A percentile compares a stretch with the other conserved stretches of the same genome.
Evolutionary conservation across 805 yeast species (phyloP).

Genomic region (Starmerella cellae): DNA sequence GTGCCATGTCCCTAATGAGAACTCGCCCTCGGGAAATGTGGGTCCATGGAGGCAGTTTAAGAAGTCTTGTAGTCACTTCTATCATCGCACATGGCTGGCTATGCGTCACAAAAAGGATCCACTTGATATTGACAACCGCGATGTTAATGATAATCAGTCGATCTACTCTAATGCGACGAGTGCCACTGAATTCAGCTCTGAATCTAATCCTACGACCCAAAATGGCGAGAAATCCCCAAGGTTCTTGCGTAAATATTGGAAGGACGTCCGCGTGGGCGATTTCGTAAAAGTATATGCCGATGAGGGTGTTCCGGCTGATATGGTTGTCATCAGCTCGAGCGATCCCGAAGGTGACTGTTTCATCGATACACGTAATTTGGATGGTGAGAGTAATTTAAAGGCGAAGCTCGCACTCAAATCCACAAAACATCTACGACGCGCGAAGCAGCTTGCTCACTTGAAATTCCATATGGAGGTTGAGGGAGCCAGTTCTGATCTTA

Average conservation of each 20-base stretch:
- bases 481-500: constrained; percentile 54
- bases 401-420: constrained; percentile 40
- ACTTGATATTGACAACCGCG: constrained; percentile 22
- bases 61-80: constrained; percentile 31
- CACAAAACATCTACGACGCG: constrained; percentile 41
- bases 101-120: constrained; percentile 13
- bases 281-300: constrained; percentile 51
- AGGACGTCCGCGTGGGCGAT: constrained; percentile 64
- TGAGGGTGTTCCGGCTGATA: constrained; percentile 69
- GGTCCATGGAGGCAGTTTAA: constrained; percentile 58
- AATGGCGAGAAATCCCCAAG: constrained; percentile 3
- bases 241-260: constrained; percentile 49
- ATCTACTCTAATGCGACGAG: background rate
- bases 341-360: constrained; percentile 56
- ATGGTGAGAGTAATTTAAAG: constrained; percentile 68
- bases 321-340: constrained; percentile 52
- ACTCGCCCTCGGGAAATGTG: constrained; percentile 42
- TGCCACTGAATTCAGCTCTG: background rate
- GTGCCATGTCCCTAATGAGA: constrained; percentile 42
- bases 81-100: constrained; percentile 10
- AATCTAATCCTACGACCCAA: background rate
- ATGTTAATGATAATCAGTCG: constrained; percentile 17
- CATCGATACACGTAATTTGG: constrained; percentile 58
- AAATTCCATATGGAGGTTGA: constrained; percentile 56
- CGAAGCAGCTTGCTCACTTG: constrained; percentile 45